These are phyloP conservation scores for Pichia manshurica DNA, from an alignment of 805 yeast genomes.

Conservation along the genomic window DNA sequence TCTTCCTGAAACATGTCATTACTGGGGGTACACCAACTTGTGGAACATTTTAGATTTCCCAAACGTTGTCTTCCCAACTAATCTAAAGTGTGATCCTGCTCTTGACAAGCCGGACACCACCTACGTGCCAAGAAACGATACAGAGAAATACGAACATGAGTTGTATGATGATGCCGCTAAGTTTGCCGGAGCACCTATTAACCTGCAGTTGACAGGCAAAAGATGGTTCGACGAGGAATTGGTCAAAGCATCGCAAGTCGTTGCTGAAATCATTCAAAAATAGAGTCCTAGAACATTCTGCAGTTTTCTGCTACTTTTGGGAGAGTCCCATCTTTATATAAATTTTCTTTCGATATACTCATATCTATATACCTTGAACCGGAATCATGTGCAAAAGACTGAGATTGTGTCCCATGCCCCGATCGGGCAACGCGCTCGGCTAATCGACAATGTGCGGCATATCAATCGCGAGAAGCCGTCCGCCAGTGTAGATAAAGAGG, in stretches of 20 bases:
- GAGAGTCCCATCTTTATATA: too few relatives aligned
- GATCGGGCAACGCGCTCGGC: too few relatives aligned
- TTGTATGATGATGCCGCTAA: slow-evolving; percentile 31
- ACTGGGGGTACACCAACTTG: slow-evolving; percentile 68
- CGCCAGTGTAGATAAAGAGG: too few relatives aligned
- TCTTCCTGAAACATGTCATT: slow-evolving; percentile 48
- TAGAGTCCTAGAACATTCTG: background rate
- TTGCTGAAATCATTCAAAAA: slow-evolving; percentile 30
- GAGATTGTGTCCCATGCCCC: too few relatives aligned
- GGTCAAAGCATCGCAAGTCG: slow-evolving; percentile 39
- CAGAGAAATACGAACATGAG: slow-evolving; percentile 34
- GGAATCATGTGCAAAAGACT: too few relatives aligned
- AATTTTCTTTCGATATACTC: too few relatives aligned
- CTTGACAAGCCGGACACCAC: slow-evolving; percentile 36
- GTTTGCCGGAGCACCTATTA: slow-evolving; percentile 44
- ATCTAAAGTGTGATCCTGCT: slow-evolving; percentile 46
- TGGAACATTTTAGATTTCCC: slow-evolving; percentile 67
- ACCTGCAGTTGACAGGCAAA: slow-evolving; percentile 45
- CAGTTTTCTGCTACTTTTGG: too few relatives aligned
- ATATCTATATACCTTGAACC: too few relatives aligned
- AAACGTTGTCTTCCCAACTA: slow-evolving; percentile 53
- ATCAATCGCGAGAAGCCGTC: too few relatives aligned
- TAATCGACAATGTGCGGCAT: too few relatives aligned
- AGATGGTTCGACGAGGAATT: slow-evolving; percentile 46
- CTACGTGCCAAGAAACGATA: slow-evolving; percentile 34